Evolutionary conservation across 129 eudicot genomes (phyloP), one percentile per base, ranked within the genome.

Genomic region (Logfia minima): DNA sequence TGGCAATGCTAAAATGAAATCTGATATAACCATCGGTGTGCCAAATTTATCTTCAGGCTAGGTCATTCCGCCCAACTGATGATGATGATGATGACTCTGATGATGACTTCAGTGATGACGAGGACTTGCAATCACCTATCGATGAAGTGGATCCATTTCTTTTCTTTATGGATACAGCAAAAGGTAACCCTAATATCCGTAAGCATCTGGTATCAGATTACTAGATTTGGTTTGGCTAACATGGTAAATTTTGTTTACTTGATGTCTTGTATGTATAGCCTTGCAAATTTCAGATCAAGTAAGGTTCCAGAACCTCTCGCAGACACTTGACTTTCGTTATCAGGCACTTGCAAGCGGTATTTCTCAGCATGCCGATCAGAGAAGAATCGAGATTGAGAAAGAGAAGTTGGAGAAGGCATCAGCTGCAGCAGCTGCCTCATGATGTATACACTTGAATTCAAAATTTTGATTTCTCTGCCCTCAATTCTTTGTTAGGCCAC

Each of bases 141-240:
- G 98, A 93, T 87, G 97, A 90, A 72, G 88, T 93, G 34, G 98
- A 93, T 74, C 98, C 98, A 8, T 93, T 90, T 76, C 66, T 93
- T 61, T 86, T 90, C 84, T 93, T 93, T 75, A 93, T 93, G 68
- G 98, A 93, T 79, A 84, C 89, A 8, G 79, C 89, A 28, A 88
- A 88, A 86, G 96, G 98, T 93, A 76, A 74, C 28, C 16, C 60
- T 28, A 26, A 71, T 69, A 17, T 77, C 29, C 34, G 18, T 39
- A 39, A 8, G 8, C 76, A 23, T 26, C 52, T 58, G 63, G 45
- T 17, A 64, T 66, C 34, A 8, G 14, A 8, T 41, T 24, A 24
- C 8, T 62, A 63, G 8, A 28, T 8, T 13, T 63, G 13, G 68
- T 63, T 48, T 63, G 39, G 18, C 39, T 73, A 35, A 59, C 56